A percentile compares a stretch with the other conserved stretches of the same genome.
phyloP scores from a whole-genome alignment of 176 grass and related monocot species.

The maize (Zea mays) region Zm-B73-REFERENCE-NAM-5.0 NC_050098.1:207303501-207304000 shows the following conservation, averaged over 20 bases:
- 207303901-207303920: slow-evolving; percentile 14
- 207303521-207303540: background rate
- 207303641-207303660: background rate
- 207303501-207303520: background rate
- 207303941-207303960: slow-evolving; percentile 12
- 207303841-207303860: too few relatives aligned
- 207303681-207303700: too few relatives aligned
- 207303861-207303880: too few relatives aligned
- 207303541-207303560: background rate
- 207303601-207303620: too few relatives aligned
- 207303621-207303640: background rate
- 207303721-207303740: too few relatives aligned
- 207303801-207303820: too few relatives aligned
- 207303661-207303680: too few relatives aligned
- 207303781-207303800: too few relatives aligned
- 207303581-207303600: background rate
- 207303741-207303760: too few relatives aligned
- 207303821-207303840: too few relatives aligned
- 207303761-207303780: too few relatives aligned
- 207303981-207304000: background rate
- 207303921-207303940: background rate
- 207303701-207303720: too few relatives aligned
- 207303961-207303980: background rate
- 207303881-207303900: background rate
- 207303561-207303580: slow-evolving; percentile 7